A percentile compares a stretch with the other conserved stretches of the same genome.
phyloP scores from a whole-genome alignment of 192 early-diverging fungal genomes.

The Kappamyces sp. region DNA sequence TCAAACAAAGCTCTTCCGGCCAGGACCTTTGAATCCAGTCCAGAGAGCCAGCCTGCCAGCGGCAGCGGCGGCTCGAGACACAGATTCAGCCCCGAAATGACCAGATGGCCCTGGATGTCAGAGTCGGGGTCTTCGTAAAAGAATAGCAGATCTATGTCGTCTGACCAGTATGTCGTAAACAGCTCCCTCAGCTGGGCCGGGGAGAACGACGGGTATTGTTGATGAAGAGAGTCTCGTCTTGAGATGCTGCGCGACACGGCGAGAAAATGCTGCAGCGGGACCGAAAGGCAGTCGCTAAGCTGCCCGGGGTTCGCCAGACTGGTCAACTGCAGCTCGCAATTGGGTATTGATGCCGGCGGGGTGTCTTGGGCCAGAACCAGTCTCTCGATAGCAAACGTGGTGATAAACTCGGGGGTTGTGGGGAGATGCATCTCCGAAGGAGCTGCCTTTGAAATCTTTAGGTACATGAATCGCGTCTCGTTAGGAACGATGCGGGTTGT shows the following conservation, averaged over 20 bases:
- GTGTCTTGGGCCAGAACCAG: slow-evolving; percentile 36
- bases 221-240: slow-evolving; percentile 34
- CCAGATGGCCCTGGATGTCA: slow-evolving; percentile 74
- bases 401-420: slow-evolving; percentile 38
- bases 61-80: slow-evolving; percentile 57
- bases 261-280: slow-evolving; percentile 61
- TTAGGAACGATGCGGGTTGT: slow-evolving; percentile 21
- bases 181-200: slow-evolving; percentile 46
- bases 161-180: slow-evolving; percentile 82
- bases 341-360: slow-evolving; percentile 24
- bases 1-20: slow-evolving; percentile 60
- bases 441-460: slow-evolving; percentile 28
- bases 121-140: slow-evolving; percentile 58
- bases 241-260: not conserved
- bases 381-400: slow-evolving; percentile 42
- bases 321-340: slow-evolving; percentile 57
- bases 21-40: slow-evolving; percentile 20
- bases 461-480: slow-evolving; percentile 45
- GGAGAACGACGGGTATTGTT: slow-evolving; percentile 65
- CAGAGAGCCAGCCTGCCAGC: slow-evolving; percentile 22
- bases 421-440: slow-evolving; percentile 9
- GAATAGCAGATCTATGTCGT: slow-evolving; percentile 81
- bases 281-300: slow-evolving; percentile 45
- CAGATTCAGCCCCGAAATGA: slow-evolving; percentile 87
- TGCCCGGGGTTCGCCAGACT: slow-evolving; percentile 58